Conservation (phyloP, 2,329 filamentous ascomycete species). For the Diaporthe eres region DNA sequence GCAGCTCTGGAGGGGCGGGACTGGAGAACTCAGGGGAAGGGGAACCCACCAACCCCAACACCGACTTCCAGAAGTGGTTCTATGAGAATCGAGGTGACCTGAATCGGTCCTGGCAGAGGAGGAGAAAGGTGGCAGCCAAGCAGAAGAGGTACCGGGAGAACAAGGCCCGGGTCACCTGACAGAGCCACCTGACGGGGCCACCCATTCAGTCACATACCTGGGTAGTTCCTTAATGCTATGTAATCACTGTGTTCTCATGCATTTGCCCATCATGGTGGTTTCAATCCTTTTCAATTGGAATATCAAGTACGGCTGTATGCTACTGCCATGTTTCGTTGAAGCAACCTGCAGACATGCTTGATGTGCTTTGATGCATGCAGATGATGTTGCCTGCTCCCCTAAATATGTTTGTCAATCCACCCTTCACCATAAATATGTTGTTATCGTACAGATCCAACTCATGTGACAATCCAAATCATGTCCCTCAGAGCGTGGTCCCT, state of each 20-base stretch:
- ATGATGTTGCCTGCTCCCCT: not conserved
- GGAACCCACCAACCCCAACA: constrained; percentile 40
- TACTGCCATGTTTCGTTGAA: not conserved
- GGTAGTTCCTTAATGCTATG: constrained; percentile 57
- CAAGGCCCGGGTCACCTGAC: constrained; percentile 63
- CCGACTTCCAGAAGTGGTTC: constrained; percentile 76
- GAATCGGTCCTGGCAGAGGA: constrained; percentile 76
- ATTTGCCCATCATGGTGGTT: not conserved
- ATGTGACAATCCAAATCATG: not conserved
- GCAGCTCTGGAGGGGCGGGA: constrained; percentile 48
- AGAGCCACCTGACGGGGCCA: constrained; percentile 59
- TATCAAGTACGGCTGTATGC: not conserved
- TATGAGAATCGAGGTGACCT: constrained; percentile 76
- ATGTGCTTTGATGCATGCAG: not conserved
- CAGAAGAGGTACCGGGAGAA: constrained; percentile 78
- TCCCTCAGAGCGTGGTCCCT: not conserved
- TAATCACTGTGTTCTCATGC: constrained; percentile 47
- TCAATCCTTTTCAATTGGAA: not conserved
- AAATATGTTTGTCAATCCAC: not conserved
- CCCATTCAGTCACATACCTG: constrained; percentile 45
- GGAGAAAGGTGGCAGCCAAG: constrained; percentile 74
- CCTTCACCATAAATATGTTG: constrained; percentile 5
- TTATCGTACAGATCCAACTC: not conserved
- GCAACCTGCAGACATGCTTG: not conserved
- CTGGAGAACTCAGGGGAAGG: constrained; percentile 49